A percentile compares a stretch with the other conserved stretches of the same genome.
These are phyloP conservation scores for Trichoderma koningiopsis DNA, from an alignment of 2,329 filamentous ascomycete genomes.

Conservation along the genomic window DNA sequence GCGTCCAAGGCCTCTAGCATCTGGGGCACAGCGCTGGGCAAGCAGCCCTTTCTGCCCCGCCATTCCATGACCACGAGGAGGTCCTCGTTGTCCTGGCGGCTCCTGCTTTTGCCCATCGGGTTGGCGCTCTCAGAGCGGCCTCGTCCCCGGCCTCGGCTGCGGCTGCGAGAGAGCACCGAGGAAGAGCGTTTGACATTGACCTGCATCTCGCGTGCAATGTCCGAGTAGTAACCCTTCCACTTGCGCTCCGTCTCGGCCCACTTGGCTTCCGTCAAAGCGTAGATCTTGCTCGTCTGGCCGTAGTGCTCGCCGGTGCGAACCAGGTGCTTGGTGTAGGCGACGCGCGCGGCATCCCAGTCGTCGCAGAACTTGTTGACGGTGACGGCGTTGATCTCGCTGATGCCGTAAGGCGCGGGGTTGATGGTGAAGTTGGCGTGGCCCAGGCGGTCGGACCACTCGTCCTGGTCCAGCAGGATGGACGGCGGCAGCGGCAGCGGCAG, in stretches of 20 bases:
- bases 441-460: conserved; percentile 81
- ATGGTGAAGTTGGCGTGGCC: conserved; percentile 96
- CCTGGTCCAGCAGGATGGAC: conserved; percentile 67
- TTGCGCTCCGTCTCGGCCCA: conserved; percentile 77
- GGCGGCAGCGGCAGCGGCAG: conserved; percentile 61
- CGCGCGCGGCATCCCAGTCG: conserved; percentile 81
- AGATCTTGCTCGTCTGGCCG: conserved; percentile 85
- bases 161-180: conserved; percentile 40
- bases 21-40: conserved; percentile 66
- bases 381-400: conserved; percentile 61
- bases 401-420: conserved; percentile 75
- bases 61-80: conserved; percentile 48
- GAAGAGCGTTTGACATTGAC: conserved; percentile 29
- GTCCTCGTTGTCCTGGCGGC: conserved; percentile 42
- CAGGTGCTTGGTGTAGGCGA: conserved; percentile 87
- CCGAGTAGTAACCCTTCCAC: conserved; percentile 73
- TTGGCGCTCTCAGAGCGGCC: conserved; percentile 46
- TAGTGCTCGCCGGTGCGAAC: conserved; percentile 89
- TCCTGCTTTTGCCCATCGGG: conserved; percentile 41
- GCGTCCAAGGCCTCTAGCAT: conserved; percentile 69
- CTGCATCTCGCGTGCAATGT: conserved; percentile 58
- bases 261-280: conserved; percentile 81
- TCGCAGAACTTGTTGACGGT: conserved; percentile 64
- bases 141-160: conserved; percentile 42
- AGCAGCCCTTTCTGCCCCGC: conserved; percentile 54